phyloP scores from a whole-genome alignment of 225 moss, liverwort and hornwort genomes.

The Physcomitrium patens region DNA sequence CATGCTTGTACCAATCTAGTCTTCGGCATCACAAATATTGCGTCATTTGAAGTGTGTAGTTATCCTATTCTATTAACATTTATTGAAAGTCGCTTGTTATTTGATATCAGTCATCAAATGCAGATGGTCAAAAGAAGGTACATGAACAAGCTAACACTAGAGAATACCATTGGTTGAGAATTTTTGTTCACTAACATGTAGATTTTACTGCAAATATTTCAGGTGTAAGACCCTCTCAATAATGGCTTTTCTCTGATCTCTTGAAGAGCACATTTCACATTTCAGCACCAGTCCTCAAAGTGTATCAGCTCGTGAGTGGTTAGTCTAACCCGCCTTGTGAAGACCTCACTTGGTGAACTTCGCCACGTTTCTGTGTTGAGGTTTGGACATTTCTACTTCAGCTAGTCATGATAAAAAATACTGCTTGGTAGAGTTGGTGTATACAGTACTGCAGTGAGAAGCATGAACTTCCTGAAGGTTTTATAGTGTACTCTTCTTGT shows the following conservation, averaged over 20 bases:
- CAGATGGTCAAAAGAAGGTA: background rate
- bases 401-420: conserved; percentile 10
- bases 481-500: background rate
- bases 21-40: no score
- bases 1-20: no score
- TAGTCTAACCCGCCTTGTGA: background rate
- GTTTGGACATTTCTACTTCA: conserved; percentile 1
- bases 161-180: background rate
- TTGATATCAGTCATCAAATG: background rate
- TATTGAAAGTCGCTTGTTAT: background rate
- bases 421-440: background rate
- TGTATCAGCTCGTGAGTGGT: conserved; percentile 3
- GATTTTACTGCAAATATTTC: conserved; percentile 29
- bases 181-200: conserved; percentile 8
- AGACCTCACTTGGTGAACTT: conserved; percentile 5
- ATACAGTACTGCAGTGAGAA: background rate
- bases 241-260: conserved; percentile 7
- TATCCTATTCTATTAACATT: no score
- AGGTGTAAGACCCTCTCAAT: conserved; percentile 26
- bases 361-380: conserved; percentile 2
- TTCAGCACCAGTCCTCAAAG: conserved; percentile 1
- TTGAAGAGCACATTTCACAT: conserved; percentile 21
- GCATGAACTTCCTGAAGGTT: background rate
- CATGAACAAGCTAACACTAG: background rate
- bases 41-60: no score